These are phyloP conservation scores for Penicillium subrubescens DNA, from an alignment of 495 filamentous ascomycete species.

Conservation along the genomic window DNA sequence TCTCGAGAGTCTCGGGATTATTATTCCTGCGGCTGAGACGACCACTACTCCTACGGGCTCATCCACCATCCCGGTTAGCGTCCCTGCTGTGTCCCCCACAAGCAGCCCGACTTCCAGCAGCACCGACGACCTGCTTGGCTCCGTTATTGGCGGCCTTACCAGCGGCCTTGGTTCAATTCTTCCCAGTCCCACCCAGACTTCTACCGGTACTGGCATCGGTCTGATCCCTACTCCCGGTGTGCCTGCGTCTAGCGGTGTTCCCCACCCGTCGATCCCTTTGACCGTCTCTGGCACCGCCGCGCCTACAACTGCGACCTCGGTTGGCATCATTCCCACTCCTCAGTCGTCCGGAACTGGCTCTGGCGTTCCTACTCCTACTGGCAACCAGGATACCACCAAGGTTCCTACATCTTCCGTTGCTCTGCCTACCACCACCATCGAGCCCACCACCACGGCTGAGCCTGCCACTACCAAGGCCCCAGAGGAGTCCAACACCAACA, in stretches of 20 bases:
- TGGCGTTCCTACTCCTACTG: conserved; percentile 17
- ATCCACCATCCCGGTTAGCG: conserved; percentile 31
- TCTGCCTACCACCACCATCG: conserved; percentile 7
- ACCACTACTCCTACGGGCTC: conserved; percentile 5
- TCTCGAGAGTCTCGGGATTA: conserved; percentile 1
- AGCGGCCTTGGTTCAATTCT: conserved; percentile 15
- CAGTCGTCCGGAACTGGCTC: conserved; percentile 21
- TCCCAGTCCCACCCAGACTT: conserved; percentile 5
- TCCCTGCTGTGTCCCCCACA: conserved; percentile 25
- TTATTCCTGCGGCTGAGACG: conserved; percentile 7
- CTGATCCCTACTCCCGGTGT: conserved; percentile 18
- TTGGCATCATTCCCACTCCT: conserved; percentile 25
- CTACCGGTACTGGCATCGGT: conserved; percentile 19
- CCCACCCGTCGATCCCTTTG: conserved; percentile 18
- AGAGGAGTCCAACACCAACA: conserved; percentile 16
- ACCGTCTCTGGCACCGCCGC: conserved; percentile 30
- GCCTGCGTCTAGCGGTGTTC: conserved; percentile 4
- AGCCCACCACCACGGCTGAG: conserved; percentile 20
- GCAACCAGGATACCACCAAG: conserved; percentile 12
- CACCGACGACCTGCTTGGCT: conserved; percentile 7
- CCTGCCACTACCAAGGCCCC: conserved; percentile 24
- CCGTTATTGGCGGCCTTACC: conserved; percentile 7
- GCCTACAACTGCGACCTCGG: conserved; percentile 31
- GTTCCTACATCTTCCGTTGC: conserved; percentile 1
- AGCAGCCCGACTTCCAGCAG: conserved; percentile 17